Percentiles rank a stretch among this genome's conserved stretches.
phyloP scores from a whole-genome alignment of 371 early-diverging fungal genomes.

The Circinella minor region DNA sequence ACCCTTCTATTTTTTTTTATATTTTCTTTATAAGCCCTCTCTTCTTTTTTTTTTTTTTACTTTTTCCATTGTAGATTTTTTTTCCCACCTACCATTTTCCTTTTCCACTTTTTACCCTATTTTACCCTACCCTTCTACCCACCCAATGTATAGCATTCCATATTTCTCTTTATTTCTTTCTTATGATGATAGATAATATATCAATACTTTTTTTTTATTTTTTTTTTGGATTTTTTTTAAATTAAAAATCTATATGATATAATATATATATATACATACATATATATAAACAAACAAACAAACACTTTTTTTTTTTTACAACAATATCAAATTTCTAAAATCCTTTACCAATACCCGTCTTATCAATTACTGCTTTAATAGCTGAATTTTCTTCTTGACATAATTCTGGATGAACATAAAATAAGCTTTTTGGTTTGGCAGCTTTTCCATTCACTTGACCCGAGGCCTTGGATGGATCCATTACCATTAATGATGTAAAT shows the following conservation, averaged over 20 bases:
- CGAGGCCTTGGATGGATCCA: conserved; percentile 40
- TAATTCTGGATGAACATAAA: conserved; percentile 63
- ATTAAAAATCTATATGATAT: neutral
- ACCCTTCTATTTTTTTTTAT: neutral
- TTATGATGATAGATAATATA: conserved; percentile 4
- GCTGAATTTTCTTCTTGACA: conserved; percentile 46
- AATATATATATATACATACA: neutral
- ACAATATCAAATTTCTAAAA: conserved; percentile 27
- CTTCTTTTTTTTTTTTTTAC: neutral
- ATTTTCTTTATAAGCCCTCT: neutral
- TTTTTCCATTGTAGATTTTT: conserved; percentile 1
- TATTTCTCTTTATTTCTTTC: too few species aligned
- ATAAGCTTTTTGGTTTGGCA: conserved; percentile 51
- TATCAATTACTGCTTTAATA: conserved; percentile 45
- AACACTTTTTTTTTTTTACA: neutral
- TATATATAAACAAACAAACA: neutral
- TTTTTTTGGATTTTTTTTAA: neutral
- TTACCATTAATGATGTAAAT: conserved; percentile 57
- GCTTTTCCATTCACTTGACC: conserved; percentile 41
- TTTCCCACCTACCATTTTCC: neutral
- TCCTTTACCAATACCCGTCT: conserved; percentile 51
- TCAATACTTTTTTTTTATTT: conserved; percentile 4
- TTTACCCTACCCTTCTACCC: neutral
- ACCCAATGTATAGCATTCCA: too few species aligned
- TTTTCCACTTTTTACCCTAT: neutral